These are phyloP conservation scores for Penicillium silybi DNA, from an alignment of 495 filamentous ascomycete genomes.

Conservation along the genomic window DNA sequence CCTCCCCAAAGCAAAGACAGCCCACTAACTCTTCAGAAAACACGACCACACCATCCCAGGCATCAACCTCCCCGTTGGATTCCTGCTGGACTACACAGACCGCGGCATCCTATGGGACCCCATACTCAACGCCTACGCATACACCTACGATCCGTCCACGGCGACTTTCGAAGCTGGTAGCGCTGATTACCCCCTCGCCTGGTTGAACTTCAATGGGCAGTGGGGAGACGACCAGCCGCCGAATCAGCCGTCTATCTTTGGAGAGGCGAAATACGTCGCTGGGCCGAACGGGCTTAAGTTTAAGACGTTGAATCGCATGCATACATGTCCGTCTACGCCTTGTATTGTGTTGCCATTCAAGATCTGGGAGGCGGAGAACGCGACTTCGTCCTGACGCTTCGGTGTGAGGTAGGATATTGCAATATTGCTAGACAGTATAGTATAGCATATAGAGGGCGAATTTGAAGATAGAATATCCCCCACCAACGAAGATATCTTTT, in stretches of 20 bases:
- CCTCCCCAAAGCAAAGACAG: not conserved
- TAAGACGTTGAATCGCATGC: conserved; percentile 44
- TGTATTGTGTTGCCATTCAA: conserved; percentile 34
- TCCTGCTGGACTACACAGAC: conserved; percentile 61
- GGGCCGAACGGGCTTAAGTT: conserved; percentile 56
- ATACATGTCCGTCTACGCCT: conserved; percentile 41
- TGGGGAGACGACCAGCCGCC: conserved; percentile 59
- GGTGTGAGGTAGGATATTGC: not conserved
- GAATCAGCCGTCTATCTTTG: conserved; percentile 47
- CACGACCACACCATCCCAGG: conserved; percentile 63
- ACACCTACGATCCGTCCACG: conserved; percentile 40
- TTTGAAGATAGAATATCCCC: not conserved
- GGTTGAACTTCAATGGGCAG: conserved; percentile 49
- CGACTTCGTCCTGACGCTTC: not conserved
- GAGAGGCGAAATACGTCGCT: conserved; percentile 42
- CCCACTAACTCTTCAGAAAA: conserved; percentile 18
- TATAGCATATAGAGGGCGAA: not conserved
- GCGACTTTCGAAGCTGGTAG: conserved; percentile 41
- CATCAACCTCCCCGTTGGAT: conserved; percentile 56
- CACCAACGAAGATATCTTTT: not conserved
- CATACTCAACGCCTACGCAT: conserved; percentile 45
- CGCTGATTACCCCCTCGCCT: conserved; percentile 40
- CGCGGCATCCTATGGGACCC: conserved; percentile 54
- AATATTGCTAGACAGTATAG: not conserved
- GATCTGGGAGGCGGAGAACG: conserved; percentile 15